These are phyloP conservation scores for Psidium guajava DNA, from an alignment of 345 rosid genomes.

Conservation along the genomic window DNA sequence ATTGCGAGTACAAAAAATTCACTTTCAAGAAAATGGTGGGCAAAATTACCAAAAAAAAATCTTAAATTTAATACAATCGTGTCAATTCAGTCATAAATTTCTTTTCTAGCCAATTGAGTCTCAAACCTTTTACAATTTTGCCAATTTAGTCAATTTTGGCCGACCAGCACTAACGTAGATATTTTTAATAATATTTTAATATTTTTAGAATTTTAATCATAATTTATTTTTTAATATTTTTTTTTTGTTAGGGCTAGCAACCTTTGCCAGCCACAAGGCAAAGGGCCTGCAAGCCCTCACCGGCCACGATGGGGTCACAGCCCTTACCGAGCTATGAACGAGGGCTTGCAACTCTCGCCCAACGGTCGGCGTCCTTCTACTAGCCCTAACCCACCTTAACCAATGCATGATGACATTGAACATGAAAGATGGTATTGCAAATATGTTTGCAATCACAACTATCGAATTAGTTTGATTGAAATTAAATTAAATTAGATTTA, in stretches of 20 bases:
- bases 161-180: fast-evolving
- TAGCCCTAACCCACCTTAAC: too few species aligned
- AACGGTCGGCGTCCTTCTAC: too few species aligned
- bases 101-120: background rate
- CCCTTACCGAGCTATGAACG: too few species aligned
- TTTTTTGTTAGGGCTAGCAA: background rate
- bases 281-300: too few species aligned
- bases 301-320: too few species aligned
- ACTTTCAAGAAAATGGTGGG: background rate
- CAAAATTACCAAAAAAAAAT: background rate
- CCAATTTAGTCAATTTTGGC: fast-evolving
- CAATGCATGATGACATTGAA: too few species aligned
- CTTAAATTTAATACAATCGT: fast-evolving
- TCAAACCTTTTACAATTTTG: fast-evolving
- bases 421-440: too few species aligned
- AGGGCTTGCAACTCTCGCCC: too few species aligned
- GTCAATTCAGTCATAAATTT: background rate
- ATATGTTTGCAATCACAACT: too few species aligned
- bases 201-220: background rate
- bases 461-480: too few species aligned
- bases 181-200: background rate
- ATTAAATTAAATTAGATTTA: too few species aligned
- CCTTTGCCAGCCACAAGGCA: too few species aligned
- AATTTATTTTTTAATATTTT: background rate
- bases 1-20: background rate